Base-by-base conservation (phyloP, 208 protist species). In the Trypanosoma theileri region DNA sequence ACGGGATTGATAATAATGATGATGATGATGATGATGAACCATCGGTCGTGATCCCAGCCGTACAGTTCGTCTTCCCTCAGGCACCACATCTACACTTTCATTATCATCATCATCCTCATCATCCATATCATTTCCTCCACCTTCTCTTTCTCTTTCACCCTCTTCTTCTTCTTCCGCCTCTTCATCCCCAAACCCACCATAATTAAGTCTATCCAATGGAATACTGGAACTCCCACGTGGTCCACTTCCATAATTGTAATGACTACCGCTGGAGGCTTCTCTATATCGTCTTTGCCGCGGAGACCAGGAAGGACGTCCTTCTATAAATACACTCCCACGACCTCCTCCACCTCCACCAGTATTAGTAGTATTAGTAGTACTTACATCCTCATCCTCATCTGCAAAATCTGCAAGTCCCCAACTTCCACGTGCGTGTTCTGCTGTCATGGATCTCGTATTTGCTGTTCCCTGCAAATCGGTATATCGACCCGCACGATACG, bases 11-110 rank as follows among this genome's bases (percentile, higher is more conserved):
- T 35, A 6, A 35, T 35, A 6, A 22, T 55, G 51, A 17, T 55
- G 51, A 17, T 55, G 10, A 24, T 55, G 17, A 35, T 56, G 24
- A 17, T 64, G 42, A 26, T 13, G 14, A 0, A 26, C n/a, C 22
- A 24, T 51, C 1, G 50, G 26, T 21, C n/a, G 54, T 31, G 57
- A 12, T 21, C 45, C 57, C 7, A 71, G 48, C 40, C 58, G 44
- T n/a, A 71, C 48, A 6, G 66, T 71, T 31, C 44, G n/a, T 50
- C 66, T 54, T 28, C 66, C 31, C n/a, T 51, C n/a, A n/a, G 44
- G 2, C 26, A 46, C 57, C 4, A 55, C 57, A 17, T 21, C 57
- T 0, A 64, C 66, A 9, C 31, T 28, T 22, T 69, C 46, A 46
- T 45, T 31, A 22, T 63, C 52, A 22, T 22, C 24, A 56, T 31